phyloP scores from a whole-genome alignment of 495 filamentous ascomycete species.

The Xeromyces bisporus region DNA sequence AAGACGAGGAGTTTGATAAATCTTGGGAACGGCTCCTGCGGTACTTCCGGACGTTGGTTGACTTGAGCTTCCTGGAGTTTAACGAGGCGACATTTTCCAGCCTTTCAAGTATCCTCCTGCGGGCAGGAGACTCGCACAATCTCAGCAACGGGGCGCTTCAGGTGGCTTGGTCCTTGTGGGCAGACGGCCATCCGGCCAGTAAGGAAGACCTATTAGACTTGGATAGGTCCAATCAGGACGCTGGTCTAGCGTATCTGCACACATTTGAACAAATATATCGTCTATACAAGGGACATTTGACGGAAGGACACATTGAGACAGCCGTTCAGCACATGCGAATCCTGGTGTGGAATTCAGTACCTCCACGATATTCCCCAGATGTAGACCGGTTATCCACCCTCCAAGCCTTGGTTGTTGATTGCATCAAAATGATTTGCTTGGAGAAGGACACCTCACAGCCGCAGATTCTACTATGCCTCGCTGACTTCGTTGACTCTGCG shows the following conservation, averaged over 20 bases:
- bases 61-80: constrained; percentile 45
- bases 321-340: constrained; percentile 35
- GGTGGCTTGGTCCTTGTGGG: constrained; percentile 60
- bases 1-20: constrained; percentile 36
- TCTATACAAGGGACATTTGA: constrained; percentile 49
- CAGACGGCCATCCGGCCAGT: constrained; percentile 37
- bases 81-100: constrained; percentile 56
- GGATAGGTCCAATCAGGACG: constrained; percentile 49
- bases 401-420: constrained; percentile 57
- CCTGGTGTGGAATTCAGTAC: constrained; percentile 54
- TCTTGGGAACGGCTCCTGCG: constrained; percentile 56
- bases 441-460: constrained; percentile 51
- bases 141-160: constrained; percentile 41
- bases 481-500: constrained; percentile 44
- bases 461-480: constrained; percentile 47
- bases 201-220: constrained; percentile 29
- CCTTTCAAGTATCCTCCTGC: constrained; percentile 46
- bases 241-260: constrained; percentile 60
- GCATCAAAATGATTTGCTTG: constrained; percentile 50
- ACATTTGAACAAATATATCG: constrained; percentile 65
- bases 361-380: constrained; percentile 64
- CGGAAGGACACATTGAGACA: constrained; percentile 36
- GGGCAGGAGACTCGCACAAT: constrained; percentile 25
- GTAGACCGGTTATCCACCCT: constrained; percentile 68
- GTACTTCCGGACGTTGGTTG: constrained; percentile 44